Conservation (phyloP, 2,329 filamentous ascomycete species). For the Byssoonygena ceratinophila region DNA sequence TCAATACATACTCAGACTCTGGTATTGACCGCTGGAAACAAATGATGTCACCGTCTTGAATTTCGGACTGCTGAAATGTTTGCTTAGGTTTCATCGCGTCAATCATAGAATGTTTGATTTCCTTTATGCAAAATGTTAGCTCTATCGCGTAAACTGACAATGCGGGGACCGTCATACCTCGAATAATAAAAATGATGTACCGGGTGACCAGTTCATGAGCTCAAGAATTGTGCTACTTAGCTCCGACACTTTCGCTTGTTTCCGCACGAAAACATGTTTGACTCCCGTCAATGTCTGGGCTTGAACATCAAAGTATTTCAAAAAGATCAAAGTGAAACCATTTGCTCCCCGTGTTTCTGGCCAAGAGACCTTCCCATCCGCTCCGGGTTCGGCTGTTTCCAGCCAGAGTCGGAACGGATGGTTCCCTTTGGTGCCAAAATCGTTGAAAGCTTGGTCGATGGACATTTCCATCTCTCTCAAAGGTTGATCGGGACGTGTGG, state of each 20-base stretch:
- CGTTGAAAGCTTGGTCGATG: slow-evolving; percentile 61
- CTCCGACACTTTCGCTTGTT: slow-evolving; percentile 78
- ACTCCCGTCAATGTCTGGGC: slow-evolving; percentile 64
- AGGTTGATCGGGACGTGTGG: slow-evolving; percentile 77
- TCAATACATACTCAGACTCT: slow-evolving; percentile 25
- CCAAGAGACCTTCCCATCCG: slow-evolving; percentile 64
- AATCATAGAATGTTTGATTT: slow-evolving; percentile 98
- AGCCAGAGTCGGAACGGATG: slow-evolving; percentile 68
- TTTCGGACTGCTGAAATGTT: slow-evolving; percentile 78
- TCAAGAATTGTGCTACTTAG: slow-evolving; percentile 65
- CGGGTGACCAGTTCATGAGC: slow-evolving; percentile 77
- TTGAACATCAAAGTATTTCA: slow-evolving; percentile 82
- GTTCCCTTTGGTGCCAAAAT: slow-evolving; percentile 53
- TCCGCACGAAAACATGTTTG: slow-evolving; percentile 76
- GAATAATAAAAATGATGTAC: slow-evolving; percentile 61
- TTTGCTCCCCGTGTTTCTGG: slow-evolving; percentile 35
- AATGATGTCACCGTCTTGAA: slow-evolving; percentile 94
- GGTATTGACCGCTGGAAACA: slow-evolving; percentile 68
- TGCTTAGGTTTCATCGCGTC: slow-evolving; percentile 86
- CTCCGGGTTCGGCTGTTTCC: slow-evolving; percentile 60
- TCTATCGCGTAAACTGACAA: background rate
- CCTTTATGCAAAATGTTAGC: slow-evolving; percentile 37
- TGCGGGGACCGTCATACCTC: slow-evolving; percentile 45
- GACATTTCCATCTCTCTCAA: slow-evolving; percentile 67
- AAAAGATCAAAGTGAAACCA: slow-evolving; percentile 65